Base-by-base conservation (phyloP, 352 stramenopile species). In the Globisporangium nodosum region DNA sequence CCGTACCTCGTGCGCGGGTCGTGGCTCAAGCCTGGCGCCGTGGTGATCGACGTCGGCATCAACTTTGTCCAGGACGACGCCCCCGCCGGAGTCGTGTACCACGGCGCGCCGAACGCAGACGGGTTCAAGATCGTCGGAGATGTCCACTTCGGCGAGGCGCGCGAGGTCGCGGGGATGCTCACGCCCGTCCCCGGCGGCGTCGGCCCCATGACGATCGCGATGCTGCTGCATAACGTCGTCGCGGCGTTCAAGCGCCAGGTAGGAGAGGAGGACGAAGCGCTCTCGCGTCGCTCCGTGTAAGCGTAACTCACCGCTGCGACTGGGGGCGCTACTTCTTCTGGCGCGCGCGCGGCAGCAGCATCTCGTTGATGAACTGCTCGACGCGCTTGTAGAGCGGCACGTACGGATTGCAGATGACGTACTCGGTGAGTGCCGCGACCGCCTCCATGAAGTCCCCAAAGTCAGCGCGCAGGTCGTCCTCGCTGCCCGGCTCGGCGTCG, bases 11-110 rank as follows among this genome's bases (percentile, higher is more conserved):
- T 99, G 15, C 92, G 90, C 24, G 90, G 81, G 15, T 78, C 91
- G 43, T 99, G 97, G 97, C 70, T 99, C 39, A 99, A 99, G 69
- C 82, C 91, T 13, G 97, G 97, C 18, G 93, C 92, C 13, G 88
- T 97, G 5, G 97, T 99, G 7, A 95, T 99, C 64, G 97, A 99
- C 75, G 97, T 99, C 16, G 97, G 97, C 8, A 99, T 99, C 70
- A 99, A 99, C 66, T 97, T 94, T 61, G 90, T 99, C 3, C 84
- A 95, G 12, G 83, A 92, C 3, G 59, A 65, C 7, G 30, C 16
- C 18, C 1, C 48, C 4, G 18, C 9, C 11, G 47, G 48, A 21
- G 20, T 55, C 63, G n/a, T 46, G 16, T 91, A 80, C 52, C 74
- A 91, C 60, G 78, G 78, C 6, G 48, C 69, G 24, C 55, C 64